Base-by-base conservation (phyloP, 768 basidiomycete genomes). In the Cubamyces lactineus region DNA sequence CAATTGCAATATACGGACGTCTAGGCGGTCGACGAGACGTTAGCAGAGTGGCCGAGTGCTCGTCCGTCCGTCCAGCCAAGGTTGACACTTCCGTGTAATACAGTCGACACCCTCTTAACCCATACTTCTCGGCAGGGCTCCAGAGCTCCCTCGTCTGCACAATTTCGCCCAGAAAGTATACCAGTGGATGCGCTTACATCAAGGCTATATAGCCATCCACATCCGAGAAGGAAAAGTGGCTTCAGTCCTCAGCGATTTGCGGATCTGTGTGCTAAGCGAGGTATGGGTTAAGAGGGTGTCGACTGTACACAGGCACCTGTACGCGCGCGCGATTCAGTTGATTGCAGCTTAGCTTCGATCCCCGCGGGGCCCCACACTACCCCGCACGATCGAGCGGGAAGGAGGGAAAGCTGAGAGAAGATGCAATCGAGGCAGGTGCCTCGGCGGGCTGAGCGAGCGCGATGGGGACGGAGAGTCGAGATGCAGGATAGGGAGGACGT, bases 321-420 rank as follows among this genome's bases (percentile, higher is more conserved):
- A 28, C 28, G 7, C 7, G 7, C 28, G 7, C 28, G 16, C n/a
- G 51, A 13, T 26, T 28, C 56, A 41, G 56, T 19, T 19, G 39
- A 30, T 41, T 24, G 17, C 21, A n/a, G 39, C 39, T 23, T 40
- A 48, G 52, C 24, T 42, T 54, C 59, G 45, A 54, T 61, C 57
- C 59, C 59, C 59, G 34, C 46, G 59, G 59, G 59, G 59, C 59
- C 59, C 59, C 59, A 21, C 59, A 48, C 24, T 17, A 39, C 51
- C 42, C 59, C 59, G 11, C 50, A 23, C 51, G 52, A 53, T 53
- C 46, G 34, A 28, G 15, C 17, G 17, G 9, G 34, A 1, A 30
- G 45, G 38, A 46, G 26, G 12, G 17, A 26, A 24, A 45, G 11
- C 2, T n/a, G n/a, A 47, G 46, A 46, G 43, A 54, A 23, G 34